Evolutionary conservation across 108 stramenopile species (phyloP), one percentile per base, ranked within the genome.

Genomic region (Mayamaea pseudoterrestris): DNA sequence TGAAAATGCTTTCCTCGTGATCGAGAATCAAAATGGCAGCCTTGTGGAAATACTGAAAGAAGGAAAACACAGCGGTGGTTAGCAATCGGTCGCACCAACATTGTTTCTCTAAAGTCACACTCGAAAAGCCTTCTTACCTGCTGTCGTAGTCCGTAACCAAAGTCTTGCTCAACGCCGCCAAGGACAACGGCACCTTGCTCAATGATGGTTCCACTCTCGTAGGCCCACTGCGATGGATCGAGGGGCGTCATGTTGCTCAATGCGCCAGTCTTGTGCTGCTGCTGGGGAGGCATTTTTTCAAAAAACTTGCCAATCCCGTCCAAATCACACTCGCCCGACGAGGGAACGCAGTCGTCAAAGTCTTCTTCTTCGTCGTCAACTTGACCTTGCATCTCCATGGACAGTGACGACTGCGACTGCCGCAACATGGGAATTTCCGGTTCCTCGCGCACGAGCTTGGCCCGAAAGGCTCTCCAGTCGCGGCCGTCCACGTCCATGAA

Each of bases 21-120:
- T 81, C 70, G 12, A 80, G 41, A 3, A 86, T 74, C 29, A 86
- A 50, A 1, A 86, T 71, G 2, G 71, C 66, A 14, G 58, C 61
- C 51, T 86, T 86, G 53, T 80, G 75, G 62, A 78, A 86, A 34
- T 79, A 80, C 50, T 90, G n/a, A n/a, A n/a, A n/a, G n/a, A n/a
- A n/a, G n/a, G n/a, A n/a, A n/a, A n/a, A n/a, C n/a, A n/a, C n/a
- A n/a, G n/a, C n/a, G n/a, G n/a, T n/a, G n/a, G n/a, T n/a, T n/a
- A n/a, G n/a, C n/a, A n/a, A n/a, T n/a, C n/a, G n/a, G n/a, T n/a
- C n/a, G n/a, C n/a, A n/a, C n/a, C n/a, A n/a, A n/a, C n/a, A n/a
- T n/a, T n/a, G n/a, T n/a, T n/a, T n/a, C n/a, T n/a, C n/a, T n/a
- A n/a, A n/a, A n/a, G n/a, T n/a, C n/a, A n/a, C n/a, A n/a, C n/a